Percentiles rank a stretch among this genome's conserved stretches.
These are phyloP conservation scores for Pestalotiopsis sp. DNA, from an alignment of 2,329 filamentous ascomycete species.

Conservation along the genomic window DNA sequence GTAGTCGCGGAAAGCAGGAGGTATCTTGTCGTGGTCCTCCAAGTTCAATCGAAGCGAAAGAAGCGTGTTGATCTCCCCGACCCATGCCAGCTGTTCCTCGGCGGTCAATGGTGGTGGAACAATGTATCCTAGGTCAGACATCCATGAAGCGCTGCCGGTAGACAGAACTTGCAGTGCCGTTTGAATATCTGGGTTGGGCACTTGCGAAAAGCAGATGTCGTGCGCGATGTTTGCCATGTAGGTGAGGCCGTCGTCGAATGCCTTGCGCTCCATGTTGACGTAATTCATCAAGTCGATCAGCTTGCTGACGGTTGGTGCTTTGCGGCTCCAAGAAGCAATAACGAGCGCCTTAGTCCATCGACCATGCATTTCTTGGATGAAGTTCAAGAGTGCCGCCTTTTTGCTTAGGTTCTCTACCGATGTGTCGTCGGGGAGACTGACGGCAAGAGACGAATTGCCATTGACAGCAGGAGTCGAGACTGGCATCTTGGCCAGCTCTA, in stretches of 20 bases:
- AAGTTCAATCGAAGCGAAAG: slow-evolving; percentile 83
- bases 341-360: slow-evolving; percentile 94
- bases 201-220: slow-evolving; percentile 70
- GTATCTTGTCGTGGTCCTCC: slow-evolving; percentile 77
- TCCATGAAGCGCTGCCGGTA: slow-evolving; percentile 74
- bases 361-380: slow-evolving; percentile 77
- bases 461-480: slow-evolving; percentile 56
- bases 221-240: slow-evolving; percentile 73
- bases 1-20: slow-evolving; percentile 76
- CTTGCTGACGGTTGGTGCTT: slow-evolving; percentile 77
- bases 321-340: slow-evolving; percentile 86
- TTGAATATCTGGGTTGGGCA: slow-evolving; percentile 88
- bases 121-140: slow-evolving; percentile 84
- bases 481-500: slow-evolving; percentile 70
- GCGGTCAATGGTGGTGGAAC: slow-evolving; percentile 71
- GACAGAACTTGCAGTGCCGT: slow-evolving; percentile 86
- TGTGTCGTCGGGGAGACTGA: slow-evolving; percentile 52
- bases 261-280: slow-evolving; percentile 63
- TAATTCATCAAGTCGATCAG: slow-evolving; percentile 86
- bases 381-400: slow-evolving; percentile 75
- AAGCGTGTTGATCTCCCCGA: slow-evolving; percentile 82
- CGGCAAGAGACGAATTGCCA: slow-evolving; percentile 45
- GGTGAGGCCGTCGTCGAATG: slow-evolving; percentile 63
- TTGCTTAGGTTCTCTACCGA: slow-evolving; percentile 72
- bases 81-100: slow-evolving; percentile 71